A percentile compares a stretch with the other conserved stretches of the same genome.
These are phyloP conservation scores for Chlorociboria aeruginascens DNA, from an alignment of 495 filamentous ascomycete species.

Conservation along the genomic window DNA sequence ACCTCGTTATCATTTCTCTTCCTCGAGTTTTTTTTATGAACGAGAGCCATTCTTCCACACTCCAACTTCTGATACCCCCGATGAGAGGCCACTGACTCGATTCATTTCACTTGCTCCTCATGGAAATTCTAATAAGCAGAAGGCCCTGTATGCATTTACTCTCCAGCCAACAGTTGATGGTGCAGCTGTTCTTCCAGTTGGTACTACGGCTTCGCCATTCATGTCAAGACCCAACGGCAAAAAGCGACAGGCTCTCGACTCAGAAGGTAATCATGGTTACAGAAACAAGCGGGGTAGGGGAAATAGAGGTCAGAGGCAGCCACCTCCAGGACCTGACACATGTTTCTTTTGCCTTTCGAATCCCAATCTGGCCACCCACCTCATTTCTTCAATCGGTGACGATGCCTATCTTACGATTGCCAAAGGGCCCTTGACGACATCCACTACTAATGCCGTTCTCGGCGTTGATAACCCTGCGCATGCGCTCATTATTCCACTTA, in stretches of 20 bases:
- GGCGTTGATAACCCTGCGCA: slow-evolving; percentile 69
- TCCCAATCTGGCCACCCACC: slow-evolving; percentile 67
- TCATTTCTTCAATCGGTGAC: slow-evolving; percentile 75
- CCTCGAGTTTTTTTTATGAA: slow-evolving; percentile 64
- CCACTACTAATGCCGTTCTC: slow-evolving; percentile 43
- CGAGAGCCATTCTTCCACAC: slow-evolving; percentile 84
- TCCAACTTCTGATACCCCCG: slow-evolving; percentile 38
- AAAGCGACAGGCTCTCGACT: slow-evolving; percentile 49
- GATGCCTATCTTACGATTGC: slow-evolving; percentile 82
- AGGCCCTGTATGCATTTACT: slow-evolving; percentile 84
- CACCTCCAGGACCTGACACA: slow-evolving; percentile 57
- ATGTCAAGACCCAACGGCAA: slow-evolving; percentile 22
- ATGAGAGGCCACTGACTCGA: slow-evolving; percentile 53
- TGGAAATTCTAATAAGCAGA: slow-evolving; percentile 60
- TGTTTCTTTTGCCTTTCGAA: slow-evolving; percentile 96
- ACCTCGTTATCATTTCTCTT: slow-evolving; percentile 82
- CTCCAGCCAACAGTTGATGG: slow-evolving; percentile 51
- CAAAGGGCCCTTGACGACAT: slow-evolving; percentile 73
- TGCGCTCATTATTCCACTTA: slow-evolving; percentile 80
- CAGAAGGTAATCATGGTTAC: slow-evolving; percentile 28
- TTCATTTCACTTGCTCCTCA: slow-evolving; percentile 79
- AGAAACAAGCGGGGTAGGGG: slow-evolving; percentile 38
- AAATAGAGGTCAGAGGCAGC: slow-evolving; percentile 27
- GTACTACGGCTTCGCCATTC: slow-evolving; percentile 63
- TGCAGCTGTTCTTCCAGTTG: slow-evolving; percentile 43